Evolutionary conservation across 164 flowering plant species (phyloP).

Genomic region (Liquidambar formosana): DNA sequence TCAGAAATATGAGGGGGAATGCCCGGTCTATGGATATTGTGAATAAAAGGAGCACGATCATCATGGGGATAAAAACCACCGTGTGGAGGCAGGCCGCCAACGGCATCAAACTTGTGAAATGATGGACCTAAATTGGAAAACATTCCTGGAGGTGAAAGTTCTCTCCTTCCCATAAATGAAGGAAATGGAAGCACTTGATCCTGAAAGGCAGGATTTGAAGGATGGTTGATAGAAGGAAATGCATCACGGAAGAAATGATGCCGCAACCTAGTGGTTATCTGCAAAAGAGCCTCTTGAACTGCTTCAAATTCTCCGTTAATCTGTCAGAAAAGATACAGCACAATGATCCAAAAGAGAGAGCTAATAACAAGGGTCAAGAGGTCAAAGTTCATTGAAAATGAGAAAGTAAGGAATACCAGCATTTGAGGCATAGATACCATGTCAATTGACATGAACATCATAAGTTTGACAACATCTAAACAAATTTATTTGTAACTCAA

Average conservation of each 20-base stretch:
- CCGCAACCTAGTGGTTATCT: conserved; percentile 71
- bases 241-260: conserved; percentile 71
- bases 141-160: conserved; percentile 67
- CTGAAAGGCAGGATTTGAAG: conserved; percentile 50
- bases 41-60: conserved; percentile 64
- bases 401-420: neutral
- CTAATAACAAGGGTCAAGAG: neutral
- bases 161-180: conserved; percentile 69
- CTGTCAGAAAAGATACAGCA: conserved; percentile 31
- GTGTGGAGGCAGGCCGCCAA: conserved; percentile 54
- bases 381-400: neutral
- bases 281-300: conserved; percentile 89
- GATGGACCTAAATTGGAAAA: conserved; percentile 56
- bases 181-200: conserved; percentile 64
- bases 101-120: conserved; percentile 56
- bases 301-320: conserved; percentile 78
- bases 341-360: neutral
- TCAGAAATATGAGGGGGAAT: conserved; percentile 60
- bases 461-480: too few relatives aligned
- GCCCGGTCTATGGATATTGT: conserved; percentile 59
- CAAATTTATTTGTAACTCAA: neutral
- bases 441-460: neutral
- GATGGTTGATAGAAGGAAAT: conserved; percentile 52
- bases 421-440: neutral
- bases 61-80: conserved; percentile 56